Base-by-base conservation (phyloP, 2,329 filamentous ascomycete genomes). In the Alternaria gansuensis region DNA sequence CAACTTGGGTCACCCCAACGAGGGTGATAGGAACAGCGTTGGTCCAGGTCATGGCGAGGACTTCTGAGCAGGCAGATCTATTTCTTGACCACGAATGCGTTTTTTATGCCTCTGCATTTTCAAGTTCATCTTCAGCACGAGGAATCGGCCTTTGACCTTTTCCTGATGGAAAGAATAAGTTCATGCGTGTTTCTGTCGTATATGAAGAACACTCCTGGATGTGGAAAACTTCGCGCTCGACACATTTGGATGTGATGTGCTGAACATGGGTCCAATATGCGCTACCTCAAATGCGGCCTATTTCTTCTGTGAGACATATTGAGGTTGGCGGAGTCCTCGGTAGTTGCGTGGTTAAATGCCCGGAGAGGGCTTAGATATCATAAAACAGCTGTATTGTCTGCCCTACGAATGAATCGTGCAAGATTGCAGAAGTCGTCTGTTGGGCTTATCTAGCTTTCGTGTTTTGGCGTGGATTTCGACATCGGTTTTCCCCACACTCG, bases 401-500 rank as follows among this genome's bases (percentile, higher is more conserved):
- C 43, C 33, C 4, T 33, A 10, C 8, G 11, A 46, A 33, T 24
- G 31, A n/a, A 7, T 14, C 31, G n/a, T 48, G 24, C 29, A n/a
- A 51, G 37, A 37, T 5, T 51, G 26, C 29, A 24, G 44, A 48
- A 34, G 29, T 48, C 8, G 34, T 31, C 21, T 7, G 13, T 6
- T 29, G 9, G 28, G 17, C 11, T 51, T 14, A 4, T 29, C 24
- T 3, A 6, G 33, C n/a, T 28, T 51, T 51, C 34, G 26, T 21
- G 48, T 29, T 11, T 23, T 29, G 26, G n/a, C n/a, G 36, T 51
- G 48, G 8, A 39, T 29, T 13, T 54, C 17, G 26, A 29, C 33
- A 52, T 21, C 31, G 40, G 17, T 4, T 17, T 26, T 41, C 62
- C 53, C 59, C 53, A 60, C 59, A 57, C 56, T 57, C 62, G 62